A percentile compares a stretch with the other conserved stretches of the same genome.
Conservation (phyloP, 257 asterid species). For the Osmanthus fragrans region DNA sequence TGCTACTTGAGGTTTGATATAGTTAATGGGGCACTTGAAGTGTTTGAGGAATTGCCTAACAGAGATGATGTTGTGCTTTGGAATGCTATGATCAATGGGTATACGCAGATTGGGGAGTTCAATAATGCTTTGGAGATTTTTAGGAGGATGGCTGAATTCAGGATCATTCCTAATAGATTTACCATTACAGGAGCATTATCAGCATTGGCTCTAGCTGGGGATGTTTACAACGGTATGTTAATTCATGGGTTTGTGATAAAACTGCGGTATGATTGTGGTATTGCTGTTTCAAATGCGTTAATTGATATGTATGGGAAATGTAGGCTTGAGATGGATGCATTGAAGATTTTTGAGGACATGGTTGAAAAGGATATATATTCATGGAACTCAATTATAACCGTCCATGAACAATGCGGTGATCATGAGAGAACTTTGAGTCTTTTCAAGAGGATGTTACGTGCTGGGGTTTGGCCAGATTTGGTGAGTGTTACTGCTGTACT, state of each 20-base stretch:
- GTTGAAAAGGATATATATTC: conserved; percentile 74
- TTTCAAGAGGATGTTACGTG: conserved; percentile 53
- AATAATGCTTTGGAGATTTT: conserved; percentile 45
- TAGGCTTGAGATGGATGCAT: conserved; percentile 50
- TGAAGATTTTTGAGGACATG: conserved; percentile 44
- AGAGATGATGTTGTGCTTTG: conserved; percentile 67
- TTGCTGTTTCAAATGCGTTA: conserved; percentile 63
- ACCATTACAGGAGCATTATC: conserved; percentile 69
- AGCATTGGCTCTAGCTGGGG: conserved; percentile 59
- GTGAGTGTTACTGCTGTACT: conserved; percentile 69
- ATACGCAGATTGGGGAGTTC: conserved; percentile 53
- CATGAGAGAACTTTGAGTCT: conserved; percentile 61
- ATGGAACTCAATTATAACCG: conserved; percentile 83
- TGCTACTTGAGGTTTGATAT: conserved; percentile 52
- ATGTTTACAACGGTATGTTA: conserved; percentile 48
- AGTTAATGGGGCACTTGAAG: conserved; percentile 50
- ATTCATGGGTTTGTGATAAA: conserved; percentile 61
- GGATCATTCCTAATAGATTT: conserved; percentile 54
- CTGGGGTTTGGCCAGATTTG: conserved; percentile 61
- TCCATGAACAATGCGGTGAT: conserved; percentile 74
- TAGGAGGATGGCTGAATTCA: conserved; percentile 54
- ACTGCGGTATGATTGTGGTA: conserved; percentile 45
- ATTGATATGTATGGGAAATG: conserved; percentile 94
- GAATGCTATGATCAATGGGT: conserved; percentile 88
- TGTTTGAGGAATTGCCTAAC: conserved; percentile 67